These are phyloP conservation scores for Phytopythium kandeliae DNA, from an alignment of 352 stramenopile genomes.

Conservation along the genomic window DNA sequence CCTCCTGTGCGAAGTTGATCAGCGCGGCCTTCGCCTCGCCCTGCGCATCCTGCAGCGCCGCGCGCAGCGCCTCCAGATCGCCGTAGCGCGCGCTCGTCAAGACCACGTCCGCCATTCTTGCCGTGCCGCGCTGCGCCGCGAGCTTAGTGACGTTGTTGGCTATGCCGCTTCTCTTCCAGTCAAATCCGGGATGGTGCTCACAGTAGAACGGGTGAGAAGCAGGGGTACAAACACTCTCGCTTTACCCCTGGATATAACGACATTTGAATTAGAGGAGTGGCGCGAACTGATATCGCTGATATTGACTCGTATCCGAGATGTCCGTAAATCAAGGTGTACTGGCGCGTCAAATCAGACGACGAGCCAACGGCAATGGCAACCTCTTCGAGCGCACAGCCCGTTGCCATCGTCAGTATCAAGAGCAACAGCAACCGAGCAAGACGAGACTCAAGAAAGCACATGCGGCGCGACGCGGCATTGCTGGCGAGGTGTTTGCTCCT, in stretches of 20 bases:
- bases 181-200: too few species aligned
- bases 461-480: neutral
- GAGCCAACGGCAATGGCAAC: slow-evolving; percentile 4
- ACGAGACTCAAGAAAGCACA: neutral
- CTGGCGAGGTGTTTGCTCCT: neutral
- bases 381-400: neutral
- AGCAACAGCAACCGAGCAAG: neutral
- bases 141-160: too few species aligned
- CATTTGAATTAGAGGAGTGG: too few species aligned
- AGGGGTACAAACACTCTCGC: too few species aligned
- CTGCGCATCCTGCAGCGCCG: slow-evolving; percentile 21
- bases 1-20: slow-evolving; percentile 72
- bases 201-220: too few species aligned
- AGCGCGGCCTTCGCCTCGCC: slow-evolving; percentile 19
- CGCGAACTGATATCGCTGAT: too few species aligned
- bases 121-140: neutral
- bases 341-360: slow-evolving; percentile 1
- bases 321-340: too few species aligned
- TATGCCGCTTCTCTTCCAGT: too few species aligned
- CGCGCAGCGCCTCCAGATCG: slow-evolving; percentile 55
- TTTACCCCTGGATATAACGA: too few species aligned
- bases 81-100: slow-evolving; percentile 69
- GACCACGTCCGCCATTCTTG: slow-evolving; percentile 38
- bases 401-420: neutral
- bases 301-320: too few species aligned